Conservation (phyloP, 176 grass and related monocot species). For the Saccharum spontaneum region DNA sequence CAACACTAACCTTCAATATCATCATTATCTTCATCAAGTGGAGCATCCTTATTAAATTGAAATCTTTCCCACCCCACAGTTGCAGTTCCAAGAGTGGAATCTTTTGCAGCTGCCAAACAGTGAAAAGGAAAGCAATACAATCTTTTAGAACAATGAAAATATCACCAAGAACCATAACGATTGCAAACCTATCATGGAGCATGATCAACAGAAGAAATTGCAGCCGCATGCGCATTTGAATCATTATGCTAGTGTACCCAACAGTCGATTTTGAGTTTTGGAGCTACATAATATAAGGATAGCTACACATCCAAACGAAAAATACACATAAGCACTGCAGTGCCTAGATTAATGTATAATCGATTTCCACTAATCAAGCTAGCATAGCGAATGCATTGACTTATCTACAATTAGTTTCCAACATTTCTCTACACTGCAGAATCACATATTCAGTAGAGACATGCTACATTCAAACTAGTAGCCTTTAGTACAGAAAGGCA, state of each 20-base stretch:
- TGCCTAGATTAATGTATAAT: neutral
- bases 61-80: constrained; percentile 81
- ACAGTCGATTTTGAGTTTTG: constrained; percentile 16
- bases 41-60: constrained; percentile 91
- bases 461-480: neutral
- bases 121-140: neutral
- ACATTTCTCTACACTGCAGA: neutral
- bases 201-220: neutral
- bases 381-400: neutral
- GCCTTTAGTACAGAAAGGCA: neutral
- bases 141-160: constrained; percentile 19
- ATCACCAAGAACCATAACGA: neutral
- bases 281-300: neutral
- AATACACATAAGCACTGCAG: neutral
- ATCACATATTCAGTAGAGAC: neutral
- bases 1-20: constrained; percentile 66
- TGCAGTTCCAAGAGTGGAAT: constrained; percentile 62
- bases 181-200: neutral
- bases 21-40: constrained; percentile 75
- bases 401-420: constrained; percentile 2
- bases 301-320: neutral
- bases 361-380: constrained; percentile 1
- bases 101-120: constrained; percentile 69
- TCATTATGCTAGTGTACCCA: neutral
- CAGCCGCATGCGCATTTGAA: neutral